A percentile compares a stretch with the other conserved stretches of the same genome.
phyloP scores from a whole-genome alignment of 805 yeast genomes.

The Suhomyces sp. region DNA sequence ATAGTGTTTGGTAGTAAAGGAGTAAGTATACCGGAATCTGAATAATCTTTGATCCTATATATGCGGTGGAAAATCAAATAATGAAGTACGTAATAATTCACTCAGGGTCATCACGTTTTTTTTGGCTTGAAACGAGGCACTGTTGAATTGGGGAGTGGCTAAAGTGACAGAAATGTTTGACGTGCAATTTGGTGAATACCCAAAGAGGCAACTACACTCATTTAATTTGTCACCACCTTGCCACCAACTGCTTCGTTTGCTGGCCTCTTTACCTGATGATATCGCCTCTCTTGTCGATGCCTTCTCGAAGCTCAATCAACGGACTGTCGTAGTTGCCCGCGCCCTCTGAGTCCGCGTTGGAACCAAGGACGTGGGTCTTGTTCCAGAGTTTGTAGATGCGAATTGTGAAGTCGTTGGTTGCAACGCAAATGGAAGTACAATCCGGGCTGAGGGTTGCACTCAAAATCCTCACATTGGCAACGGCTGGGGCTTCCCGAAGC shows the following conservation, averaged over 20 bases:
- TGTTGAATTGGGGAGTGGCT: no score
- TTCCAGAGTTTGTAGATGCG: constrained; percentile 75
- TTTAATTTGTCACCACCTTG: no score
- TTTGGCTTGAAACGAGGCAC: no score
- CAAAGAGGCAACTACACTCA: no score
- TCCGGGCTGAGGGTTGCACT: constrained; percentile 71
- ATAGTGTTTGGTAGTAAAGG: background rate
- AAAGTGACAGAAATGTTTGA: no score
- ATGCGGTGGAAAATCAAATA: no score
- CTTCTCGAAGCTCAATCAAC: constrained; percentile 12
- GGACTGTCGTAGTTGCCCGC: constrained; percentile 9
- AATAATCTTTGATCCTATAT: no score
- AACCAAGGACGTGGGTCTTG: constrained; percentile 14
- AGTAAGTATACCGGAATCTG: no score
- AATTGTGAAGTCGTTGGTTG: constrained; percentile 76
- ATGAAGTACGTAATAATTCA: no score
- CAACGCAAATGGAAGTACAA: constrained; percentile 61
- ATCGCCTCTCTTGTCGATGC: constrained; percentile 6
- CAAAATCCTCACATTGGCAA: constrained; percentile 54
- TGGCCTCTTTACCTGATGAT: constrained; percentile 3
- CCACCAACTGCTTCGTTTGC: no score
- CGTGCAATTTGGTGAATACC: no score
- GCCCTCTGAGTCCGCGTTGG: background rate
- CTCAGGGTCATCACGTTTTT: no score
- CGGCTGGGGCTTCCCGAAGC: constrained; percentile 48